Conservation (phyloP, 2,329 filamentous ascomycete genomes). For the Penicillium sclerotigenum region DNA sequence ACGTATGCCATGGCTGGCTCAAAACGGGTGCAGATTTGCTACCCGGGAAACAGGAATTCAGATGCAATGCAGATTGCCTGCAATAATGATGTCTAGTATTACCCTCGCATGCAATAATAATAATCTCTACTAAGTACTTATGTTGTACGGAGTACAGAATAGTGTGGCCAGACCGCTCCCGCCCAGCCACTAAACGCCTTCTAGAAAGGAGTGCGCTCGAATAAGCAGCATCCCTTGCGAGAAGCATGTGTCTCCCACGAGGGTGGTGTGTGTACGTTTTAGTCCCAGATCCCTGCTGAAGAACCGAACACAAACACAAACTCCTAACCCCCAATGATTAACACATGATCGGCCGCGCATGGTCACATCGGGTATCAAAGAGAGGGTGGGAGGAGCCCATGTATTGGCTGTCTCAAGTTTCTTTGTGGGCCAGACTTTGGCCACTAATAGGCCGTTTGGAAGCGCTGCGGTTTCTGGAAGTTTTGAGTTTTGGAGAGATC, state of each 20-base stretch:
- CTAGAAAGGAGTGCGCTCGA: not conserved
- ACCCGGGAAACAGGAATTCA: conserved; percentile 1
- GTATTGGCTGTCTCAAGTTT: conserved; percentile 6
- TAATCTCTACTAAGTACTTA: not conserved
- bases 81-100: conserved; percentile 5
- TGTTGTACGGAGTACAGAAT: not conserved
- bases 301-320: not conserved
- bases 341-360: conserved; percentile 20
- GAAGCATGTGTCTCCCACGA: conserved; percentile 5
- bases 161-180: not conserved
- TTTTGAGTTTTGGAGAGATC: conserved; percentile 16
- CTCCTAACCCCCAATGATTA: not conserved
- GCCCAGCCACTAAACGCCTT: conserved; percentile 3
- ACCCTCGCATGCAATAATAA: not conserved
- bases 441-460: conserved; percentile 12
- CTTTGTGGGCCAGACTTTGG: not conserved
- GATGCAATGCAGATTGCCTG: conserved; percentile 3
- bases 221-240: not conserved
- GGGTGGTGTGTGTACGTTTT: not conserved
- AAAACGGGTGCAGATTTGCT: not conserved
- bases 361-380: conserved; percentile 11
- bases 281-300: not conserved
- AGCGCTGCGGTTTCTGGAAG: conserved; percentile 10
- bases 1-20: not conserved
- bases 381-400: conserved; percentile 10